Base-by-base conservation (phyloP, 139 green algal species). In the Chloropicon primus region DNA sequence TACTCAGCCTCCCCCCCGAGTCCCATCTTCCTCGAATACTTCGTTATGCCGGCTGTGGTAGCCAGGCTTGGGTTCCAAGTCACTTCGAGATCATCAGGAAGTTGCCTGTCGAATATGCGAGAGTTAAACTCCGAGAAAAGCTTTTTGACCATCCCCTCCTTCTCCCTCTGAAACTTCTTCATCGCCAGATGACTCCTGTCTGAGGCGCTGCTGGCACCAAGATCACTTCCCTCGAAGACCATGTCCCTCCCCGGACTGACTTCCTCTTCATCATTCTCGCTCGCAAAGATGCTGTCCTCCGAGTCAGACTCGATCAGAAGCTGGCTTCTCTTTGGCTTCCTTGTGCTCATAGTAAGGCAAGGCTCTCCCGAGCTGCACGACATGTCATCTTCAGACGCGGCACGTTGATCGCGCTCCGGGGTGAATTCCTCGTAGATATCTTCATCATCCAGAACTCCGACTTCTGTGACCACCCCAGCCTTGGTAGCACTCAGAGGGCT, bases 41-140 rank as follows among this genome's bases (percentile, higher is more conserved):
- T 25, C 5, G 74, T 78, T 10, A 78, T 26, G 1, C 86, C 87
- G 5, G 87, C 87, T 26, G 85, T 91, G 23, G 75, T 74, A 0
- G 78, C 28, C 78, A 91, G 79, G 0, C 82, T 74, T 2, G 77
- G 53, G 80, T 89, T 91, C 87, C 87, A 91, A 26, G 85, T 77
- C 10, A 91, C n/a, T 1, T 80, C 76, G 54, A 91, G 79, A 21
- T 83, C 72, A 21, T 53, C 1, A 0, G 71, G 73, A 62, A 62
- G 41, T 17, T 17, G 41, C 10, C 41, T 17, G 10, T 62, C 41
- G 41, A 62, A 62, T 5, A 62, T 62, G 41, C 17, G 5, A 62
- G 41, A 5, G 17, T 62, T 62, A 17, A 62, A 62, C 41, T 62
- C 41, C 10, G 41, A 62, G 41, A 62, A 62, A 17, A 62, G 41